Conservation (phyloP, 805 yeast species). For the Candida boleticola region DNA sequence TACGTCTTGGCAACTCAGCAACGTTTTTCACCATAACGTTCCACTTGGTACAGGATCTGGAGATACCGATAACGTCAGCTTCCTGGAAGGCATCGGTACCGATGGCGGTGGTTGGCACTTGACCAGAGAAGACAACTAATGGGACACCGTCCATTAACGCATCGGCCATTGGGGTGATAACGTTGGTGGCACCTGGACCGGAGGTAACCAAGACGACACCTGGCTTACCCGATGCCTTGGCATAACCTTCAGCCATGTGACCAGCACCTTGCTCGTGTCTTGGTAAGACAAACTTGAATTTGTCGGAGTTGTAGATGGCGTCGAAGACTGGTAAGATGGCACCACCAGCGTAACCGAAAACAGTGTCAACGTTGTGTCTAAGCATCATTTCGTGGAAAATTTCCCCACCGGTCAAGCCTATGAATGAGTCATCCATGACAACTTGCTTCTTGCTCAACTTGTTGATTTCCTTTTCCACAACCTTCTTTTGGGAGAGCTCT, state of each 20-base stretch:
- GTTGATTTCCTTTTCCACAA: conserved; percentile 13
- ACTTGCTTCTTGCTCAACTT: conserved; percentile 10
- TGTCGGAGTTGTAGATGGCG: conserved; percentile 88
- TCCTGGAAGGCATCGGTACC: conserved; percentile 99
- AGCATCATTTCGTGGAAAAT: conserved; percentile 99
- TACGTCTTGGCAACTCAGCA: conserved; percentile 90
- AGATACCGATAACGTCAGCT: conserved; percentile 96
- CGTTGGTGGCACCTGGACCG: conserved; percentile 99
- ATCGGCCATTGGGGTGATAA: conserved; percentile 97
- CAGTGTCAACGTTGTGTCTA: conserved; percentile 91
- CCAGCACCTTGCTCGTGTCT: conserved; percentile 99
- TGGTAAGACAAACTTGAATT: conserved; percentile 88
- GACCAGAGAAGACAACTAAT: conserved; percentile 94
- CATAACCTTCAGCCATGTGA: conserved; percentile 99
- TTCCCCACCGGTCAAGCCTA: conserved; percentile 97
- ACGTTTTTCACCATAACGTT: conserved; percentile 96
- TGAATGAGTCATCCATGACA: conserved; percentile 77
- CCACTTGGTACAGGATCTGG: conserved; percentile 98
- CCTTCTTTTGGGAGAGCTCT: conserved; percentile 16
- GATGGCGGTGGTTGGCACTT: conserved; percentile 91
- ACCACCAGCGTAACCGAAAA: conserved; percentile 98
- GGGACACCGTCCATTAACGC: conserved; percentile 98
- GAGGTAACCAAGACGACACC: conserved; percentile 98
- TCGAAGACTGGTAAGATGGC: conserved; percentile 97
- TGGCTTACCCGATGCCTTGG: conserved; percentile 92